These are phyloP conservation scores for Phylloporus scabripes DNA, from an alignment of 768 basidiomycete genomes.

Conservation along the genomic window DNA sequence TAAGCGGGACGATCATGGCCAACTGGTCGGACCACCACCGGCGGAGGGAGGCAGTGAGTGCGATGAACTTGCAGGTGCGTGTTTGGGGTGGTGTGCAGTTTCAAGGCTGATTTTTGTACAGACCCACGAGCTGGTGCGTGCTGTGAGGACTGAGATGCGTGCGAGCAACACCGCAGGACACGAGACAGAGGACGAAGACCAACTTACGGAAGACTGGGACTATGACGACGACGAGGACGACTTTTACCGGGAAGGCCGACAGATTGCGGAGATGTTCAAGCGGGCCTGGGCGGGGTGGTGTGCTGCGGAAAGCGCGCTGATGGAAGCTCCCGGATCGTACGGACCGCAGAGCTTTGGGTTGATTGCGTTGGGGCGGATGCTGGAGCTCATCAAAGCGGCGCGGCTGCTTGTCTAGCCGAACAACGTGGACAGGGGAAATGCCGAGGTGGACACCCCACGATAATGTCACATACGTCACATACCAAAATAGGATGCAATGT, in stretches of 20 bases:
- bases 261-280: conserved; percentile 28
- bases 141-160: conserved; percentile 32
- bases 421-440: conserved; percentile 23
- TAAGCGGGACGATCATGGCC: conserved; percentile 43
- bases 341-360: conserved; percentile 44
- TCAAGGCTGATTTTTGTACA: conserved; percentile 14
- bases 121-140: conserved; percentile 37
- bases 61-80: conserved; percentile 43
- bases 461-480: conserved; percentile 7
- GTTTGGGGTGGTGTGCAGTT: not conserved
- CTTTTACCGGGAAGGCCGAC: conserved; percentile 25
- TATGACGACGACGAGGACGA: conserved; percentile 28
- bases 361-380: conserved; percentile 38
- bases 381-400: conserved; percentile 35
- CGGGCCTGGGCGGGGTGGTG: conserved; percentile 45
- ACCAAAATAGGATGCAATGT: conserved; percentile 14
- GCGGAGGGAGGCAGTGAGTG: conserved; percentile 34
- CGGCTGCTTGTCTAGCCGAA: conserved; percentile 3
- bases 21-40: conserved; percentile 40
- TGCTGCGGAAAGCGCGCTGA: conserved; percentile 30
- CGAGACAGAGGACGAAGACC: conserved; percentile 26
- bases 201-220: conserved; percentile 21
- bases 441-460: conserved; percentile 6
- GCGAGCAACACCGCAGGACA: conserved; percentile 5
- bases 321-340: conserved; percentile 24